Base-by-base conservation (phyloP, 345 rosid genomes). In the Gynandropsis gynandra region DNA sequence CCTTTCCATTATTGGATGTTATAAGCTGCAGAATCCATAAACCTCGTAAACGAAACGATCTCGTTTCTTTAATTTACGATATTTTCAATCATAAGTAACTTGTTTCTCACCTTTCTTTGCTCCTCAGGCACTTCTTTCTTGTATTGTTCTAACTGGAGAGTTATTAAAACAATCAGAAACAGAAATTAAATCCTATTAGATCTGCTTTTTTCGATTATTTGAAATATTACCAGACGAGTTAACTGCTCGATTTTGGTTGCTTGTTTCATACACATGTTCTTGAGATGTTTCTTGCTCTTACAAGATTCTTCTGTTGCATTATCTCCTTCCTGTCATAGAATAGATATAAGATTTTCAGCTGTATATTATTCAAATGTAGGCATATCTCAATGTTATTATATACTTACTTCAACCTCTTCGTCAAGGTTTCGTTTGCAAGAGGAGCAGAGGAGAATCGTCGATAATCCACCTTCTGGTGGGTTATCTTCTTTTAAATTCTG, bases 161-260 rank as follows among this genome's bases (percentile, higher is more conserved):
- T 41, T 18, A 42, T 58, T 33, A 50, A 70, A 35, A 24, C 29
- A 47, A 57, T 54, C 41, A 31, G 19, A 36, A 47, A 47, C 61
- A 50, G 1, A 8, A 27, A 12, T 3, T 36, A 7, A 39, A 50
- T 20, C n/a, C 18, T 47, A 9, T 31, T 13, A 42, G 33, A 29
- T 4, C n/a, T n/a, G 19, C 9, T 20, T 10, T 17, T 65, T 54
- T 43, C 39, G 13, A 21, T 20, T 36, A 10, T 21, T 1, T 36
- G 48, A 36, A 53, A 47, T 16, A 0, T 36, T 52, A 85, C 89
- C 82, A 69, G 54, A 35, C 36, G 62, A 65, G 61, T 82, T 56
- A 89, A 70, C 73, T 74, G 70, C 76, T 85, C 82, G 42, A 89
- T 83, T 78, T 75, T 72, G 42, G 80, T 71, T 51, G 79, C 88